Base-by-base conservation (phyloP, 257 asterid genomes). In the Rhazya stricta region DNA sequence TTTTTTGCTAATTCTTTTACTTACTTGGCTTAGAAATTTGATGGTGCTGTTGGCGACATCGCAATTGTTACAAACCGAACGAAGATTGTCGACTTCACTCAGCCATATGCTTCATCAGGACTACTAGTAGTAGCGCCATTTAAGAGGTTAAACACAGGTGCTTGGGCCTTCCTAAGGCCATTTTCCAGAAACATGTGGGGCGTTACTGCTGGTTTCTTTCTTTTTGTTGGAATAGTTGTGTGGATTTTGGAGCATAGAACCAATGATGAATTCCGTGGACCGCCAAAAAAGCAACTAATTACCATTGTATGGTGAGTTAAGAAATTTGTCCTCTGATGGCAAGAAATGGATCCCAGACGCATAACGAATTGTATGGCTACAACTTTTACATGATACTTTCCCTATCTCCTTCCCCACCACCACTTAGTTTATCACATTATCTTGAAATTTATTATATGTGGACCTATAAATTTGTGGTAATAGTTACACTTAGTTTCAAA, bases 261-360 rank as follows among this genome's bases (percentile, higher is more conserved):
- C 48, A 90, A 90, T 48, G 87, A 88, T 57, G 93, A 90, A 16
- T 90, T 90, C 57, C 93, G 96, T n/a, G 96, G 96, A 73, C 85
- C 96, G 25, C 96, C 93, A 53, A 73, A 70, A 57, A 84, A 69
- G 80, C 96, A 90, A 79, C 81, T 88, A 11, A 78, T 76, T 69
- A 90, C 93, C 53, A 83, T 90, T 79, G 77, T 90, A 75, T 82
- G 89, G 96, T 90, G 67, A 86, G 91, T 80, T 68, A 25, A 42
- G 3, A 27, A 25, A 11, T 73, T 11, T 30, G 37, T 45, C 50
- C 11, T 46, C 46, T 56, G 57, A n/a, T 74, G 65, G 76, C 10
- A 21, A 73, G 57, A 42, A 9, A 48, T 42, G 58, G 58, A 51
- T 51, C 36, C 27, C 34, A 21, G 34, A n/a, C 23, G 25, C 23